Evolutionary conservation across 2,329 filamentous ascomycete genomes (phyloP), one percentile per base, ranked within the genome.

Genomic region (Coniochaeta sp.): DNA sequence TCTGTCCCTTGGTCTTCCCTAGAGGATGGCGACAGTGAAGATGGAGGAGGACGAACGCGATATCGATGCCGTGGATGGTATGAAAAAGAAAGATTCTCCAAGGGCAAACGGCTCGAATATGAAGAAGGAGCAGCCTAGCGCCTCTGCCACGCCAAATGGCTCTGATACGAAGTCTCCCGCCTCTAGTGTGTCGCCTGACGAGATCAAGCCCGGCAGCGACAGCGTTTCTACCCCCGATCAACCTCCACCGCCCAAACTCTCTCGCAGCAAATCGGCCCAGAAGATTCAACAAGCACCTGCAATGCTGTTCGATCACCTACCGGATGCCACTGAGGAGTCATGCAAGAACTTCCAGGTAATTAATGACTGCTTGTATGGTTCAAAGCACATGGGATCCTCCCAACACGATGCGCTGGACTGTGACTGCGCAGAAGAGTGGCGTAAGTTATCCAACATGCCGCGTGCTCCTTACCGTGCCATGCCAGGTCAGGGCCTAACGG

Each of bases 361-460:
- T 64, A 79, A 87, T 58, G 85, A 91, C 67, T 98, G 93, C 74
- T 88, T 90, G 36, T 99, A 99, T 75, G 91, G 90, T 59, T 91
- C 92, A 65, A 97, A 96, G 74, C 86, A 90, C 66, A 87, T 98
- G 77, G 95, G 95, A 58, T 89, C 89, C 65, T 96, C 95, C 28
- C 93, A 97, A 70, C 90, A 93, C 76, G 93, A 89, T 74, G 79
- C 90, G 62, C 81, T 98, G 74, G 95, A 97, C 74, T 99, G 95
- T 76, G 95, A 99, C 73, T 99, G 95, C 76, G 81, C 84, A 66
- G 91, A 96, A 76, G 91, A 97, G 77, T 97, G 90, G 90, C 89
- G 93, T 97, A 88, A 81, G 93, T 82, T 60, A 58, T 58, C 61
- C 26, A 3, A 40, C 57, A 59, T 62, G 60, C 59, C 60, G 34